A percentile compares a stretch with the other conserved stretches of the same genome.
phyloP scores from a whole-genome alignment of 2,329 filamentous ascomycete genomes.

The Fusarium sp. region DNA sequence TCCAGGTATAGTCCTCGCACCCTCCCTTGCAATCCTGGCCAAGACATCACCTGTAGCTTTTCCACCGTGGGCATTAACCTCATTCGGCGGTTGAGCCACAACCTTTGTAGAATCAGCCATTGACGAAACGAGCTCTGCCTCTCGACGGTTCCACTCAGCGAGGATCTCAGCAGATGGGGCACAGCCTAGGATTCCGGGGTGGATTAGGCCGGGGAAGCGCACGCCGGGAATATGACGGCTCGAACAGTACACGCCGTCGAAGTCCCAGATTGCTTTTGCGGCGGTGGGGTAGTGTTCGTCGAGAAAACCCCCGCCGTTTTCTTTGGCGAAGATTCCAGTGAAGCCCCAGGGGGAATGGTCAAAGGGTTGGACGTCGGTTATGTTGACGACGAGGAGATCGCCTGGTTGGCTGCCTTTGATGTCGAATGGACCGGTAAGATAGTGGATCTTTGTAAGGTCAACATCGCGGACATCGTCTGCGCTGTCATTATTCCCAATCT shows the following conservation, averaged over 20 bases:
- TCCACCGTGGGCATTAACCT: constrained; percentile 77
- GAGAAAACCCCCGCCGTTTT: constrained; percentile 88
- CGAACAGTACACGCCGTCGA: constrained; percentile 72
- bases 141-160: constrained; percentile 82
- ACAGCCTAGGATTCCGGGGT: constrained; percentile 90
- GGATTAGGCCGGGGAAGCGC: constrained; percentile 87
- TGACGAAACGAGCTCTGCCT: constrained; percentile 78
- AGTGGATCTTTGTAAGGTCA: constrained; percentile 85
- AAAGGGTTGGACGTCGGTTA: constrained; percentile 91
- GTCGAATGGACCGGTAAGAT: constrained; percentile 88
- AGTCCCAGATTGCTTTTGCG: constrained; percentile 67
- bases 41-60: constrained; percentile 64
- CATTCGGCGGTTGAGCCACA: constrained; percentile 80
- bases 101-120: constrained; percentile 60
- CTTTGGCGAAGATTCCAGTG: constrained; percentile 79
- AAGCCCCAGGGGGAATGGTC: constrained; percentile 90
- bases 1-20: constrained; percentile 85
- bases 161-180: constrained; percentile 83
- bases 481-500: constrained; percentile 87
- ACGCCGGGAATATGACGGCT: constrained; percentile 88
- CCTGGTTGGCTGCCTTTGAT: constrained; percentile 85
- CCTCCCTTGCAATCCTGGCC: constrained; percentile 76
- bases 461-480: constrained; percentile 89
- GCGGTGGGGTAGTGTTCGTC: constrained; percentile 87
- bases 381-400: constrained; percentile 85